phyloP scores from a whole-genome alignment of 169 alveolate species.

The Cryptosporidium baileyi region DNA sequence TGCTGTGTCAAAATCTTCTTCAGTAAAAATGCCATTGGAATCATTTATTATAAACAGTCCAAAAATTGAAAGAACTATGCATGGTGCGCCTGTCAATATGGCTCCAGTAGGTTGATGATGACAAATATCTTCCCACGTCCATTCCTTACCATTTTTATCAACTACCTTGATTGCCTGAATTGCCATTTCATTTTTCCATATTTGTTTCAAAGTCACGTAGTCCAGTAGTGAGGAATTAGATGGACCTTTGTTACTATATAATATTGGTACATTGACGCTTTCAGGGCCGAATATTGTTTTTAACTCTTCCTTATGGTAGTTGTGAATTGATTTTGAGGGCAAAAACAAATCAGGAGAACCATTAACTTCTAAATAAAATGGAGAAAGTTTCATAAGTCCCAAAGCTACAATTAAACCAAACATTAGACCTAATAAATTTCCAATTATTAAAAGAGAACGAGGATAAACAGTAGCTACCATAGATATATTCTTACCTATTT shows the following conservation, averaged over 20 bases:
- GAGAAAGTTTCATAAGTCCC: slow-evolving; percentile 56
- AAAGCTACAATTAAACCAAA: slow-evolving; percentile 54
- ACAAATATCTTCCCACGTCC: slow-evolving; percentile 69
- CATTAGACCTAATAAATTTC: slow-evolving; percentile 42
- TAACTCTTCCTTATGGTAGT: slow-evolving; percentile 25
- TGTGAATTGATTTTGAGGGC: slow-evolving; percentile 37
- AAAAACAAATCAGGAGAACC: slow-evolving; percentile 61
- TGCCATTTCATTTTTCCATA: slow-evolving; percentile 62
- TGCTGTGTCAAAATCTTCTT: slow-evolving; percentile 45
- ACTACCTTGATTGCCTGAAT: slow-evolving; percentile 47
- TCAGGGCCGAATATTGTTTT: slow-evolving; percentile 34
- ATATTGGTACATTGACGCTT: slow-evolving; percentile 21
- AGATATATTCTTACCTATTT: slow-evolving; percentile 42
- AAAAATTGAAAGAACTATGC: slow-evolving; percentile 39
- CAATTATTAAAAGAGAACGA: slow-evolving; percentile 40
- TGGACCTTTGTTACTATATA: slow-evolving; percentile 65
- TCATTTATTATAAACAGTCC: slow-evolving; percentile 56
- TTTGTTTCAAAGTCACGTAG: slow-evolving; percentile 23
- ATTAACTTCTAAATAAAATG: slow-evolving; percentile 50
- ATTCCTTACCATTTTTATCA: slow-evolving; percentile 48
- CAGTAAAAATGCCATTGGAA: slow-evolving; percentile 39
- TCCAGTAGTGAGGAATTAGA: slow-evolving; percentile 43
- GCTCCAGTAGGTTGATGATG: slow-evolving; percentile 65
- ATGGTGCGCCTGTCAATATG: slow-evolving; percentile 33
- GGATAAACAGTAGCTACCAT: slow-evolving; percentile 32